Base-by-base conservation (phyloP, 2,329 filamentous ascomycete species). In the Fusarium xyrophilum region DNA sequence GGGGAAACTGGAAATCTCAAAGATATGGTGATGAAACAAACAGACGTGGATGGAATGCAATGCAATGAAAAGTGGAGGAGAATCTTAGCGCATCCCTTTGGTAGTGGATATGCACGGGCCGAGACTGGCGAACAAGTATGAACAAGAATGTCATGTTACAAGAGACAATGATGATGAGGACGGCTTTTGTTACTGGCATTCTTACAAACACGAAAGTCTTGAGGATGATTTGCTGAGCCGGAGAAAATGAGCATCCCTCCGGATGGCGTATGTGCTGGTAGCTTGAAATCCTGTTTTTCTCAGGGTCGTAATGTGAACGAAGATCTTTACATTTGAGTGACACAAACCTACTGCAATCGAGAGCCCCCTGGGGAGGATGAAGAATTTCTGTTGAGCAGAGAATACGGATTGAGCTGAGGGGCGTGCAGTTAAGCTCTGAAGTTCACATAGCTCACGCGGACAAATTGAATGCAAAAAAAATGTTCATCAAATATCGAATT, bases 151-250 rank as follows among this genome's bases (percentile, higher is more conserved):
- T 58, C 50, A 63, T 64, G 62, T 61, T 61, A 61, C 51, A 68
- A 56, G 42, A 73, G 63, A 72, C 48, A 71, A 71, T 62, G 60
- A 72, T 64, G 69, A 70, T 63, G 56, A 73, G 65, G 63, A 58
- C 25, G 40, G 55, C 42, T 58, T 47, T 57, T 42, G 47, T 67
- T 68, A 44, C 50, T 50, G 54, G 56, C 58, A 43, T 56, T 63
- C 70, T 69, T 65, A 70, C 58, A 57, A 40, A 48, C 56, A 71
- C 53, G 63, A 60, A 67, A 61, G 17, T 27, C 65, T 55, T 55
- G 44, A 50, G 46, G 57, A 60, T 60, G 63, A 42, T 40, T 65
- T 63, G 68, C 60, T 65, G 70, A 61, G 63, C 56, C 61, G 42
- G 40, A 42, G 65, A 53, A 60, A 43, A 10, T 23, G 25, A 30